Evolutionary conservation across 306 rosid genomes (phyloP), one percentile per base, ranked within the genome.

Genomic region (Cotoneaster glaucophyllus): DNA sequence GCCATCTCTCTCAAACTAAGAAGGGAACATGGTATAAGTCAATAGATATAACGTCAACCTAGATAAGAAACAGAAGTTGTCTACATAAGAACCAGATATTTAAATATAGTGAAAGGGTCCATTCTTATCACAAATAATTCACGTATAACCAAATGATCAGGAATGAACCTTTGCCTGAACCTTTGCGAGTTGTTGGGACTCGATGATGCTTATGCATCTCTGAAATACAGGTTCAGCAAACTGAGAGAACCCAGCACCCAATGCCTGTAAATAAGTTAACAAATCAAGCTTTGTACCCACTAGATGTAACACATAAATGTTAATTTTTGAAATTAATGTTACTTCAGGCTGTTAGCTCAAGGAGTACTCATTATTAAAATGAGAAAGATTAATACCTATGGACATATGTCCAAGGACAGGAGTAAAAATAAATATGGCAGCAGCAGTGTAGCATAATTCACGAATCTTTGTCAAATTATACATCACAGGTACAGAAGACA

Each of bases 121-220:
- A 65, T 18, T 19, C 24, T 62, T 10, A 64, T 24, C 64, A 64
- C 24, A 57, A 37, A 37, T 45, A 28, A 56, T 50, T 63, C 70
- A 57, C 28, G 44, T 63, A 64, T 32, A 54, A 79, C 66, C 25
- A 67, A 78, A 53, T 58, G 25, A 78, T 67, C 81, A 74, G 65
- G 77, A 64, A 69, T 28, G 59, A 65, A 96, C 54, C 54, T 48
- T 48, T 48, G 54, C 54, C 28, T 56, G 62, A 56, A n/a, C 99
- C 99, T 93, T 96, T 5, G 99, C 97, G 77, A 88, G 80, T 78
- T 84, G 96, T 84, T 96, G 99, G 70, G 87, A 84, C 87, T 93
- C 98, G 68, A 96, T 89, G 86, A 96, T 96, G 87, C 75, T 88
- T 83, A 93, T 90, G 87, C 99, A 96, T 85, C 99, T 93, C 92